These are phyloP conservation scores for Gentiana straminea DNA, from an alignment of 257 asterid genomes.

Conservation along the genomic window DNA sequence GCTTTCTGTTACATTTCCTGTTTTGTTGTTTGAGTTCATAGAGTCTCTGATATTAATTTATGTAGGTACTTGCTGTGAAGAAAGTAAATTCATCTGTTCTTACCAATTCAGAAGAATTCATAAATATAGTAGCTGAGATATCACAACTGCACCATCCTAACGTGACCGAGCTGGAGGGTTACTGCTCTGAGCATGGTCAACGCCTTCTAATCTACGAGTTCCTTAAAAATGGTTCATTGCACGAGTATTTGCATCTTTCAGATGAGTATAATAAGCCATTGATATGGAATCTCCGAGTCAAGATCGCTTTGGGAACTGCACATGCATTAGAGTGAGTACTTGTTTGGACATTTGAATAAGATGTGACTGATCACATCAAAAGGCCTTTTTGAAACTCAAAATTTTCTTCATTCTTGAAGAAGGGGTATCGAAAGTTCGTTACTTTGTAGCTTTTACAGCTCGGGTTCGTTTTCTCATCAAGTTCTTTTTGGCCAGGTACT, in stretches of 20 bases:
- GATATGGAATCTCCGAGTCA: constrained; percentile 86
- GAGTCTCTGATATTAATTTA: not conserved
- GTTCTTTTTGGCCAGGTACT: constrained; percentile 44
- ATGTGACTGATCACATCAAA: too few species aligned
- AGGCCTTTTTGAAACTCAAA: too few species aligned
- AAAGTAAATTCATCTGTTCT: constrained; percentile 64
- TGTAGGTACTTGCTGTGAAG: constrained; percentile 90
- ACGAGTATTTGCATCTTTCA: constrained; percentile 64
- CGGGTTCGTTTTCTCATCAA: constrained; percentile 1
- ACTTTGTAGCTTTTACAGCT: too few species aligned
- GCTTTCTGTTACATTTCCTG: not conserved
- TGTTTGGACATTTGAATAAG: not conserved
- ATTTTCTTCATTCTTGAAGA: not conserved
- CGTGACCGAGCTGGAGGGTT: constrained; percentile 77
- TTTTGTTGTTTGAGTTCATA: too few species aligned
- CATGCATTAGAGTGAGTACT: constrained; percentile 80
- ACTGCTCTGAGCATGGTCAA: constrained; percentile 89
- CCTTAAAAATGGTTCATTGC: constrained; percentile 67
- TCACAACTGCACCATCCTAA: constrained; percentile 72
- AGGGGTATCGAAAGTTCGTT: not conserved
- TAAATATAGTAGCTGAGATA: constrained; percentile 61
- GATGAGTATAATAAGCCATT: constrained; percentile 73
- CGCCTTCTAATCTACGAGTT: constrained; percentile 73
- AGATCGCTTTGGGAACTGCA: constrained; percentile 93
- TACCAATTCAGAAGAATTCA: constrained; percentile 53